Evolutionary conservation across 306 rosid species (phyloP).

Genomic region (Dryas alaskensis): DNA sequence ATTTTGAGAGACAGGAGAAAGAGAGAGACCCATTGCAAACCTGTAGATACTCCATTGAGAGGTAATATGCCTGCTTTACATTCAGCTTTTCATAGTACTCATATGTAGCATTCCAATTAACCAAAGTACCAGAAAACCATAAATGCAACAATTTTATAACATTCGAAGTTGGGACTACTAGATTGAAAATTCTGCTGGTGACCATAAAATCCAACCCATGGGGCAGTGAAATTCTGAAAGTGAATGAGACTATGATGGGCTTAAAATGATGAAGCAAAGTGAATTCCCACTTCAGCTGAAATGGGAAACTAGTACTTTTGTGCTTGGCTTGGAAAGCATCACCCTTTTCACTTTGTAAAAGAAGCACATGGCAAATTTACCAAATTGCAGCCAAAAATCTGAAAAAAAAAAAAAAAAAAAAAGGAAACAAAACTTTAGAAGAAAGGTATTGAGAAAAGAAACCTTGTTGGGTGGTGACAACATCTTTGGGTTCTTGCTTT

Average conservation of each 20-base stretch:
- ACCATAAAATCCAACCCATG: background rate
- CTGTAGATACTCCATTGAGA: constrained; percentile 98
- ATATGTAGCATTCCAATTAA: constrained; percentile 81
- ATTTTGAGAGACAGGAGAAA: background rate
- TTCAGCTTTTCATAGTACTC: constrained; percentile 65
- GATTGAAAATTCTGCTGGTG: background rate
- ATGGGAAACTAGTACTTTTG: background rate
- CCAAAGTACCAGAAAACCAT: constrained; percentile 40
- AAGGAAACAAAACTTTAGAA: background rate
- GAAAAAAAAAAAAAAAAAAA: background rate
- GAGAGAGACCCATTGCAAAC: constrained; percentile 35
- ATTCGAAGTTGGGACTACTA: no score
- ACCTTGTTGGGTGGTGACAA: constrained; percentile 36
- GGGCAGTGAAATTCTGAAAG: background rate
- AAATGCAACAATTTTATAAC: constrained; percentile 28
- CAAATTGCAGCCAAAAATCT: constrained; percentile 19
- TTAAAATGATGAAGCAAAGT: background rate
- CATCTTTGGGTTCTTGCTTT: constrained; percentile 37
- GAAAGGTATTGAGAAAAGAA: background rate
- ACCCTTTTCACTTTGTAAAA: background rate
- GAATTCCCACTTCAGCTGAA: constrained; percentile 1
- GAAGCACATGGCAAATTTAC: background rate
- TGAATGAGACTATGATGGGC: background rate
- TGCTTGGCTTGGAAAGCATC: background rate
- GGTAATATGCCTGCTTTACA: constrained; percentile 91